Percentiles rank a stretch among this genome's conserved stretches.
These are phyloP conservation scores for Monosporozyma aquatica DNA, from an alignment of 805 yeast species.

Conservation along the genomic window DNA sequence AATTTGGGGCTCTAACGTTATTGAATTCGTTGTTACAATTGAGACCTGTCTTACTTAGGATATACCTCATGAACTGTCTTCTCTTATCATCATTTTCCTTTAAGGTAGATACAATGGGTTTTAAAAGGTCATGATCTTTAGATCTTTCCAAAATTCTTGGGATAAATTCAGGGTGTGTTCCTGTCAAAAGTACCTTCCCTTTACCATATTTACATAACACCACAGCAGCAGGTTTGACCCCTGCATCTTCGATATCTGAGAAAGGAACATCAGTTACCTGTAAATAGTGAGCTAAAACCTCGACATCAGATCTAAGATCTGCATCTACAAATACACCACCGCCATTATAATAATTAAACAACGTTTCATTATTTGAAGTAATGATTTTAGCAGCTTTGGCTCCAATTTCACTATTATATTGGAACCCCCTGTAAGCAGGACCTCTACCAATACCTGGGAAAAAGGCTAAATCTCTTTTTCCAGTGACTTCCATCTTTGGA, in stretches of 20 bases:
- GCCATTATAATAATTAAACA: slow-evolving; percentile 64
- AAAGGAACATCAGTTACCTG: slow-evolving; percentile 46
- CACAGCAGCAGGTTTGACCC: slow-evolving; percentile 51
- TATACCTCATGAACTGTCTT: slow-evolving; percentile 44
- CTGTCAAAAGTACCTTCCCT: slow-evolving; percentile 70
- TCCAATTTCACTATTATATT: slow-evolving; percentile 69
- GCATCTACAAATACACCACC: slow-evolving; percentile 84
- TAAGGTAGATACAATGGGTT: slow-evolving; percentile 34
- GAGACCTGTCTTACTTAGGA: slow-evolving; percentile 55
- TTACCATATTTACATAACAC: slow-evolving; percentile 53
- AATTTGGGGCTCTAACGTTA: slow-evolving; percentile 44
- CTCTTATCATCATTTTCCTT: slow-evolving; percentile 40
- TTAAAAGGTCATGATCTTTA: slow-evolving; percentile 26
- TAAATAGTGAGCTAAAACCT: slow-evolving; percentile 61
- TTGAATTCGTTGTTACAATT: slow-evolving; percentile 48
- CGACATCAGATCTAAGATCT: slow-evolving; percentile 46
- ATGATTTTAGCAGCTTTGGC: slow-evolving; percentile 49
- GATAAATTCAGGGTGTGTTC: slow-evolving; percentile 84
- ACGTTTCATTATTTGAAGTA: slow-evolving; percentile 31
- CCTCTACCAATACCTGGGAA: slow-evolving; percentile 84
- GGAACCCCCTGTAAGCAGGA: slow-evolving; percentile 69
- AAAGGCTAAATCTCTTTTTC: slow-evolving; percentile 71
- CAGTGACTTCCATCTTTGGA: slow-evolving; percentile 66
- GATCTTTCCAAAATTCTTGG: slow-evolving; percentile 41
- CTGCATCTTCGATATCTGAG: slow-evolving; percentile 23